Base-by-base conservation (phyloP, 2,329 filamentous ascomycete genomes). In the Zalaria sp. region DNA sequence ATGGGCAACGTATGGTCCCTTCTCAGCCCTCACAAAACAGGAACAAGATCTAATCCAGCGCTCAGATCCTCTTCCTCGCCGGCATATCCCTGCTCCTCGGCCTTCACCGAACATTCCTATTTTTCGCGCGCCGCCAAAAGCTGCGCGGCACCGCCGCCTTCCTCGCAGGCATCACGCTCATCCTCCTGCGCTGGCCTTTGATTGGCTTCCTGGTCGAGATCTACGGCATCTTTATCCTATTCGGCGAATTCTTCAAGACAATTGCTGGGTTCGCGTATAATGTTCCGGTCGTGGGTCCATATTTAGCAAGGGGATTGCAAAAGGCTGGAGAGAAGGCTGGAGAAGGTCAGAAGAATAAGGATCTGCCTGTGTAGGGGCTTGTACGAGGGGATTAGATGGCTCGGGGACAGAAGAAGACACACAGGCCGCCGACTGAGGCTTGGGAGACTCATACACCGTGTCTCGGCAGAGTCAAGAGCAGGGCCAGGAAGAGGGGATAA, bases 81-180 rank as follows among this genome's bases (percentile, higher is more conserved):
- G 91, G 91, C 61, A 77, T 98, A 26, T 93, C 88, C 27, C 82
- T 96, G 45, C 93, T 96, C 55, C 94, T 98, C 65, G 91, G 91
- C 35, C 75, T 85, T 25, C 75, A 83, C 61, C 95, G 95, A 61
- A 96, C 91, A 0, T 70, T 89, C 49, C 71, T 83, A 59, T 98
- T 98, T 77, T 98, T 98, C 69, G 84, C 87, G 40, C 82, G 91
- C 47, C 81, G 79, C 53, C 86, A 95, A 59, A 98, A 98, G 64
- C 76, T 85, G 55, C 87, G 87, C 58, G 91, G 91, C 49, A 95
- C 86, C 1, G 80, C 79, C 4, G 88, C 88, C 10, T 98, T 98
- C 66, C 80, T 83, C 53, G 67, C 69, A 3, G 91, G 91, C 9
- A 81, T 98, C 34, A 55, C 79, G 6, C 73, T 98, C 11, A 98